phyloP scores from a whole-genome alignment of 305 asterid genomes.

The Solanum hybrid region DNA sequence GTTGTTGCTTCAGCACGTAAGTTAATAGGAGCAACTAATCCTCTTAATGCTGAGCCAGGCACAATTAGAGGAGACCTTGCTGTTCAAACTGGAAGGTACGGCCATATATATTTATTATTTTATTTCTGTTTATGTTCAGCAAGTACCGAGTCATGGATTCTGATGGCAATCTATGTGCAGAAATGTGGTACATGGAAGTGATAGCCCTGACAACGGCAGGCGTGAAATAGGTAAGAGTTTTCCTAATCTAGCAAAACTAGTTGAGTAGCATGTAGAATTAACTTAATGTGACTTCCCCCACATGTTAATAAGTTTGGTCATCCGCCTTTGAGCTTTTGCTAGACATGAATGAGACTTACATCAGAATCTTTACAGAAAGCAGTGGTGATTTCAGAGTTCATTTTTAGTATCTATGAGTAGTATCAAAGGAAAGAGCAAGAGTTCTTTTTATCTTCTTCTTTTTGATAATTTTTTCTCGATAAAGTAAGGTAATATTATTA shows the following conservation, averaged over 20 bases:
- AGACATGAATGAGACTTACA: neutral
- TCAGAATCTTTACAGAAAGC: neutral
- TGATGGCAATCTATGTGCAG: constrained; percentile 24
- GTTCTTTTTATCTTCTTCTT: neutral
- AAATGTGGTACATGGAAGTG: constrained; percentile 97
- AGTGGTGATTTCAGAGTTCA: neutral
- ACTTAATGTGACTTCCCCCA: neutral
- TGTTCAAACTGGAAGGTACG: constrained; percentile 90
- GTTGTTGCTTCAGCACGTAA: constrained; percentile 93
- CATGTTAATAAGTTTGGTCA: neutral
- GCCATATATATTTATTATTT: neutral
- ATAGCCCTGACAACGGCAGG: constrained; percentile 85
- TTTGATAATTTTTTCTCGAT: neutral
- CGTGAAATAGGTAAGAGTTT: constrained; percentile 66
- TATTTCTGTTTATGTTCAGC: neutral
- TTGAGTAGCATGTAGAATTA: neutral
- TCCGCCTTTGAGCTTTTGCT: neutral
- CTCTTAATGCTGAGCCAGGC: constrained; percentile 95
- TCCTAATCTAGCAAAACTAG: neutral
- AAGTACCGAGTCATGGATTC: neutral
- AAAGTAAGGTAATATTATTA: neutral
- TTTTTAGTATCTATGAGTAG: neutral
- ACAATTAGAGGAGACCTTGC: constrained; percentile 95
- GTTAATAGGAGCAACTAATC: constrained; percentile 87
- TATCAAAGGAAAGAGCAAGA: neutral